These are phyloP conservation scores for Ochromonas danica DNA, from an alignment of 108 stramenopile species.

Conservation along the genomic window DNA sequence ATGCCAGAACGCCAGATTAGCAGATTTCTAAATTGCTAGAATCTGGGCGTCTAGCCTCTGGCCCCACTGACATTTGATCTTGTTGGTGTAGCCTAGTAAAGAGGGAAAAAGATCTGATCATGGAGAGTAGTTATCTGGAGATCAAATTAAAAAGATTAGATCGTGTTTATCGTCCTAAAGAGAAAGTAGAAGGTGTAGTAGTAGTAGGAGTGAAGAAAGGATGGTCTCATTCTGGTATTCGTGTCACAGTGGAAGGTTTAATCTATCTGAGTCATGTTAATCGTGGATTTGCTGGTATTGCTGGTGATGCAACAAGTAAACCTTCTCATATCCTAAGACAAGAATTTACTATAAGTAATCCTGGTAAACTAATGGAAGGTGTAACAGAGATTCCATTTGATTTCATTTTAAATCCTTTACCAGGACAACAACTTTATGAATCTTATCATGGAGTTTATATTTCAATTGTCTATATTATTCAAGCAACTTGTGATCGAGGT, in stretches of 20 bases:
- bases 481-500: conserved; percentile 32
- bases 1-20: too few relatives aligned
- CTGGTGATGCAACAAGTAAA: background rate
- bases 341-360: background rate
- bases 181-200: conserved; percentile 26
- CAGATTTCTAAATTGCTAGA: too few relatives aligned
- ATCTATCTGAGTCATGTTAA: conserved; percentile 21
- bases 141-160: conserved; percentile 29
- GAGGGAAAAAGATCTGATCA: too few relatives aligned
- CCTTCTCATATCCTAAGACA: conserved; percentile 22
- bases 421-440: conserved; percentile 39
- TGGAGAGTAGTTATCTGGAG: conserved; percentile 20
- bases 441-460: conserved; percentile 55
- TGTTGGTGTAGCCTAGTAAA: too few relatives aligned
- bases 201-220: conserved; percentile 19
- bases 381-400: conserved; percentile 33
- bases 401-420: conserved; percentile 6
- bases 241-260: background rate
- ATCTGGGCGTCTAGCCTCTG: too few relatives aligned
- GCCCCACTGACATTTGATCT: too few relatives aligned
- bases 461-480: conserved; percentile 34
- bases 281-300: conserved; percentile 29
- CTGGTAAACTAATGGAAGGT: conserved; percentile 32
- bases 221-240: conserved; percentile 35
- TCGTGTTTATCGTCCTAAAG: conserved; percentile 39